Evolutionary conservation across 345 rosid genomes (phyloP).

Genomic region (Aquilaria malaccensis): DNA sequence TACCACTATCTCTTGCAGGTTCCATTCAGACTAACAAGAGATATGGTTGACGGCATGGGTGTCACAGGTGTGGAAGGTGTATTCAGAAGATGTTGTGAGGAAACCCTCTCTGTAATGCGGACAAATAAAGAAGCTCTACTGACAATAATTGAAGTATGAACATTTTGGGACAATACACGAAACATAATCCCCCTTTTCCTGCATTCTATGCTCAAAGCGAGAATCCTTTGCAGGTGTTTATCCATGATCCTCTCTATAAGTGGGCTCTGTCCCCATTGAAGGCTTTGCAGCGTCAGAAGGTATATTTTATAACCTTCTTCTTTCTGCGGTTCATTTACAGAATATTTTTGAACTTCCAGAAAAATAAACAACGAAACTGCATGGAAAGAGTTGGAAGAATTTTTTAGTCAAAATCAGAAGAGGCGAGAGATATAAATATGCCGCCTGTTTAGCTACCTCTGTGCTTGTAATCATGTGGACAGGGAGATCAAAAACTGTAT

Average conservation of each 20-base stretch:
- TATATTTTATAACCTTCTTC: slow-evolving; percentile 21
- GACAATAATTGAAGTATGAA: slow-evolving; percentile 83
- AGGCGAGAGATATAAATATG: no score
- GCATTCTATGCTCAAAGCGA: slow-evolving; percentile 8
- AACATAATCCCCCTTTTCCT: background rate
- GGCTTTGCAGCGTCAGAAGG: slow-evolving; percentile 99
- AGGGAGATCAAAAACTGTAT: no score
- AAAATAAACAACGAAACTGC: no score
- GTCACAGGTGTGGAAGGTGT: slow-evolving; percentile 96
- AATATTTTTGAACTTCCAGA: no score
- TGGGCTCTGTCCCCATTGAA: slow-evolving; percentile 97
- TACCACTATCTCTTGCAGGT: slow-evolving; percentile 38
- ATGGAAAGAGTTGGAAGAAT: no score
- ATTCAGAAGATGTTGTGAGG: slow-evolving; percentile 95
- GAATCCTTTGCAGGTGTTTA: slow-evolving; percentile 70
- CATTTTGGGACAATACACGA: slow-evolving; percentile 3
- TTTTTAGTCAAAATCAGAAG: no score
- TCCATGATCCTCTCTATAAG: slow-evolving; percentile 95
- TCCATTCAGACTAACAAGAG: slow-evolving; percentile 95
- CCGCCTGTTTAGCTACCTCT: no score
- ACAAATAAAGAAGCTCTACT: slow-evolving; percentile 95
- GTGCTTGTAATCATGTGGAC: no score
- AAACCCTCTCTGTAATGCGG: slow-evolving; percentile 89
- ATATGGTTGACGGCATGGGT: slow-evolving; percentile 96
- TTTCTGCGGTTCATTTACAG: background rate